Base-by-base conservation (phyloP, 2,329 filamentous ascomycete genomes). In the Aspergillus phoenicis region DNA sequence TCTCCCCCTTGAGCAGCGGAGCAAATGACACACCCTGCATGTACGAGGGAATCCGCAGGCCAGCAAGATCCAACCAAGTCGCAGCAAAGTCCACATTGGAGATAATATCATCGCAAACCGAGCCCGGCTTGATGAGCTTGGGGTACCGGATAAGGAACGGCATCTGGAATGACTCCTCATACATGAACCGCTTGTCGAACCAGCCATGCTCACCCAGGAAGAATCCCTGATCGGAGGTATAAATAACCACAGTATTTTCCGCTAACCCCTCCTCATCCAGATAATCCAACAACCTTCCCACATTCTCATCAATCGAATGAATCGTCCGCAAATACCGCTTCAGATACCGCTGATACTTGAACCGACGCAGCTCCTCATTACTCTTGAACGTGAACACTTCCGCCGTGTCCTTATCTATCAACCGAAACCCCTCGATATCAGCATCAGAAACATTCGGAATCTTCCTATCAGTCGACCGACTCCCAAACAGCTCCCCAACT, bases 141-240 rank as follows among this genome's bases (percentile, higher is more conserved):
- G 83, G 82, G 51, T 81, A 82, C 0, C 80, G 77, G 8, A 82
- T 74, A 3, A 85, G 66, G 52, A 85, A 83, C 0, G 83, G 83
- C 83, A 85, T 85, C 69, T 85, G 82, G 71, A 85, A 85, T 13
- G 74, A 78, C 68, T 85, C 82, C 62, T 85, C 83, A 69, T 85
- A 85, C 80, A 85, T 84, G 69, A 85, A 84, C 3, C 83, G 79
- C 71, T 85, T 85, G 68, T 85, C 83, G 64, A 84, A 85, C 83
- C 82, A 85, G 57, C 83, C 83, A 62, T 85, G 83, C 60, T 85
- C 83, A 7, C 83, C 83, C 0, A 85, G 78, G 68, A 85, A 85
- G 72, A 85, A 85, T 5, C 83, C 83, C 62, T 85, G 82, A 63
- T 84, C 83, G 0, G 81, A 83, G 0, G 80, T 84, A 62, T 85